Evolutionary conservation across 2,329 filamentous ascomycete genomes (phyloP).

Genomic region (Orbilia quercus): DNA sequence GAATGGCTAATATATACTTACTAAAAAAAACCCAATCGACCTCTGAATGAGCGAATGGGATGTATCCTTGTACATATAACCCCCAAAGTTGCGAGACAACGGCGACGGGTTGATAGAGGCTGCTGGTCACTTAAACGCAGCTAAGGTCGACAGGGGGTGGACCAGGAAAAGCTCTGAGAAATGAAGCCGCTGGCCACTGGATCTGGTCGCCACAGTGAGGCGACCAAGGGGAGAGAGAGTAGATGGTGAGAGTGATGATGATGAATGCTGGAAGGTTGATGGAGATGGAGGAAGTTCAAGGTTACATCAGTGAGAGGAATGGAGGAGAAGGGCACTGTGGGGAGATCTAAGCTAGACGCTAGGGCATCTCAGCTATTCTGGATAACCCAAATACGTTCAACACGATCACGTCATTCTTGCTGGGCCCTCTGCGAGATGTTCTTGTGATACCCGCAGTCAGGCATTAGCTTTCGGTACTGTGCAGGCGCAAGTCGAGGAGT

Average conservation of each 20-base stretch:
- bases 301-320: too few relatives aligned
- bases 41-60: neutral
- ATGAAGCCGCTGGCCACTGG: constrained; percentile 4
- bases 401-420: constrained; percentile 11
- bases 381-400: neutral
- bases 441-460: constrained; percentile 46
- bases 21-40: neutral
- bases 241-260: neutral
- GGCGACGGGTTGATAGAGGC: neutral
- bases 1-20: neutral
- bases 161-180: neutral
- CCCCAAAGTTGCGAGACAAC: neutral
- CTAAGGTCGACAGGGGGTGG: neutral
- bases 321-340: constrained; percentile 28
- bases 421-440: constrained; percentile 24
- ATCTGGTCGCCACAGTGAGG: constrained; percentile 10
- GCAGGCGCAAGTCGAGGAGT: neutral
- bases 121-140: constrained; percentile 6
- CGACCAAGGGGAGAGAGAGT: neutral
- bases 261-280: constrained; percentile 13
- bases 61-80: neutral
- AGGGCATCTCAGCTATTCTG: constrained; percentile 17
- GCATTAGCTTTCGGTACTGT: constrained; percentile 12
- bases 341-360: constrained; percentile 37
- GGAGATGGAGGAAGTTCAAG: constrained; percentile 24